Percentiles rank a stretch among this genome's conserved stretches.
phyloP scores from a whole-genome alignment of 208 protist genomes.

The Kentomonas sorsogonicus region DNA sequence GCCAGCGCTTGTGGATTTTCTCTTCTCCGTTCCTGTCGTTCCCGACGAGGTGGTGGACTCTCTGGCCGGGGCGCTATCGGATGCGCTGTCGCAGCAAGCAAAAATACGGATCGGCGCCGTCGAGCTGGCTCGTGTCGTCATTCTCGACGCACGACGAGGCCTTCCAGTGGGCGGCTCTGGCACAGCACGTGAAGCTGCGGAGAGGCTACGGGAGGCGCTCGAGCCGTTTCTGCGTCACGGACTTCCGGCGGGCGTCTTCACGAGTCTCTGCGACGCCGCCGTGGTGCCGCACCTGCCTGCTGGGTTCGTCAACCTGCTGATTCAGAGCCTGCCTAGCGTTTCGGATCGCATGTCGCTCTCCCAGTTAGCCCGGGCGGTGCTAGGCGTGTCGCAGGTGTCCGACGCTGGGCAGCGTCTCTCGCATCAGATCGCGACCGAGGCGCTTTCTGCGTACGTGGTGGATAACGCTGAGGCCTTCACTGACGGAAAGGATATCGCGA shows the following conservation, averaged over 20 bases:
- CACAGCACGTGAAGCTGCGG: not conserved
- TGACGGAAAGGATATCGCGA: conserved; percentile 44
- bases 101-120: not conserved
- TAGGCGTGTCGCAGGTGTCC: conserved; percentile 47
- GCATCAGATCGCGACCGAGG: conserved; percentile 67
- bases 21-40: too few relatives aligned
- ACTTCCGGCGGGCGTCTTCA: conserved; percentile 13
- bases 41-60: not conserved
- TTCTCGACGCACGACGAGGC: not conserved
- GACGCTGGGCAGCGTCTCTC: conserved; percentile 56
- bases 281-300: conserved; percentile 10
- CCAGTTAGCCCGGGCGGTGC: conserved; percentile 46
- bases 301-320: conserved; percentile 20
- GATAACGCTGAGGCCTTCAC: conserved; percentile 69
- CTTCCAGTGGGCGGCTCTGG: not conserved
- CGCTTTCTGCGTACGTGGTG: conserved; percentile 60
- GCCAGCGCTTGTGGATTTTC: too few relatives aligned
- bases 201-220: not conserved
- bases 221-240: not conserved
- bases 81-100: not conserved
- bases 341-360: conserved; percentile 35
- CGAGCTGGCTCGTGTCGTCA: not conserved
- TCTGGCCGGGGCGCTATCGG: not conserved
- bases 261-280: conserved; percentile 11
- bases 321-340: conserved; percentile 33